Evolutionary conservation across 129 eudicot species (phyloP).

Genomic region (Calendula officinalis): DNA sequence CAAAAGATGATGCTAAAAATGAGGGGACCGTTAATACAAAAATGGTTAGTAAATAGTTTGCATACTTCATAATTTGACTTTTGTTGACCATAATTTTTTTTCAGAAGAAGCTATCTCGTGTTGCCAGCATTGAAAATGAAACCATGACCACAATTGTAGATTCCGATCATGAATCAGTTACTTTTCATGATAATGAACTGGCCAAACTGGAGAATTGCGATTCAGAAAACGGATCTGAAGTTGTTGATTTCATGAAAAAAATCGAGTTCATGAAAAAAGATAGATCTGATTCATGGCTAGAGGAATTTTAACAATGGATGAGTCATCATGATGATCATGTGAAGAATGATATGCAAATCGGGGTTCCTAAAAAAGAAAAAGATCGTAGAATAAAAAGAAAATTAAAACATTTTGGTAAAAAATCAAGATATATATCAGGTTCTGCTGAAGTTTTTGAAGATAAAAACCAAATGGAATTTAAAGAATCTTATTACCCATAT

Average conservation of each 20-base stretch:
- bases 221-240: conserved; percentile 61
- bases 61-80: not conserved
- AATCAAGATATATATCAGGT: conserved; percentile 48
- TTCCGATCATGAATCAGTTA: conserved; percentile 61
- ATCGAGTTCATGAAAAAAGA: conserved; percentile 75
- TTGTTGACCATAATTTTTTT: conserved; percentile 8
- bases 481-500: conserved; percentile 51
- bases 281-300: conserved; percentile 58
- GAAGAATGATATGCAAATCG: too few species aligned
- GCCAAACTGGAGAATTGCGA: conserved; percentile 49
- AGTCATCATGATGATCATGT: conserved; percentile 39
- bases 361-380: conserved; percentile 21
- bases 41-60: conserved; percentile 38
- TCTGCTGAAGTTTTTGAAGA: conserved; percentile 58
- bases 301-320: conserved; percentile 76
- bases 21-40: conserved; percentile 47
- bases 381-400: conserved; percentile 32
- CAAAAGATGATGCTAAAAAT: conserved; percentile 51
- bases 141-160: conserved; percentile 34
- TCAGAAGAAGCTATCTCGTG: conserved; percentile 75
- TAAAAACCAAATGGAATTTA: conserved; percentile 36
- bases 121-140: conserved; percentile 67
- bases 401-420: conserved; percentile 47
- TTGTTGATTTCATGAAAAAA: conserved; percentile 59
- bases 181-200: conserved; percentile 47